Evolutionary conservation across 805 yeast species (phyloP), one percentile per base, ranked within the genome.

Genomic region (Jamesozyma gamospora): DNA sequence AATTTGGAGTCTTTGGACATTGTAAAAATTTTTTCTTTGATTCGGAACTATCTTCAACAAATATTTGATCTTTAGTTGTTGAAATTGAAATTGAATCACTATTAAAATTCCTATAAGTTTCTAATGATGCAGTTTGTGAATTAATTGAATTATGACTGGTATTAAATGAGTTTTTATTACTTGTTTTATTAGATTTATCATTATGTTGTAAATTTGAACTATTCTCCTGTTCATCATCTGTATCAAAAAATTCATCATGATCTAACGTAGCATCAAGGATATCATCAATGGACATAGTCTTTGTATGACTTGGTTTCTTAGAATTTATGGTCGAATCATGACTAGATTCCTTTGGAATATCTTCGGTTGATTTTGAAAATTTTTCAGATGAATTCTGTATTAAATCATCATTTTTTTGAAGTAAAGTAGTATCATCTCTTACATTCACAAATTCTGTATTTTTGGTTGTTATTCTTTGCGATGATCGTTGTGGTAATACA

Each of bases 221-320:
- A 21, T 21, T 5, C 8, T 8, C 24, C 8, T 21, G 5, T 11
- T 27, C 14, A 29, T 15, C n/a, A 21, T 34, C 36, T 4, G 27
- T 17, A 10, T 38, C 41, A 11, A 12, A 9, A 19, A 42, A 36
- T 17, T 49, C 53, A 31, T 42, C 40, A 29, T 49, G 39, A 13
- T 47, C 46, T 26, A 53, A 39, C 2, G 58, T 53, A 12, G 47
- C 47, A 36, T 52, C 49, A 21, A 53, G 29, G 41, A 53, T 47
- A 25, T 50, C 54, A 34, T 53, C 58, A 32, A 52, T 46, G 0
- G 52, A 48, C 7, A 43, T 29, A 29, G 42, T 45, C 35, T 50
- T 47, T 6, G 44, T 14, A 19, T 48, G 52, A 25, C 27, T 28
- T 2, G 34, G 30, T 18, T 26, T 14, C 9, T 15, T 15, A 7